Evolutionary conservation across 345 rosid species (phyloP).

Genomic region (Brassica juncea): DNA sequence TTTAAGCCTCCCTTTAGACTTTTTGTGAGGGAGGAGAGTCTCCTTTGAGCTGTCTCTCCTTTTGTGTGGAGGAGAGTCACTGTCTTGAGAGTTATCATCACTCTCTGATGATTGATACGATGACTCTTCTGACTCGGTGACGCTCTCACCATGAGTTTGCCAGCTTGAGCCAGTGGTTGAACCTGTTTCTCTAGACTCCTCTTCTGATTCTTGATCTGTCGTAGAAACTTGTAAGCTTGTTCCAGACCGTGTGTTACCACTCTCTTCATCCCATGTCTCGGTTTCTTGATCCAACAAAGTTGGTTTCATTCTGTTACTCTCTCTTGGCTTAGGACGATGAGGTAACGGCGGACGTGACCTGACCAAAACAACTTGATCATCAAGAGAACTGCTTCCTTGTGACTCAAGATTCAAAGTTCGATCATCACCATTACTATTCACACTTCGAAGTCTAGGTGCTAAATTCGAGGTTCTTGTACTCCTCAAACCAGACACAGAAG

Average conservation of each 20-base stretch:
- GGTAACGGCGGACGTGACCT: constrained; percentile 22
- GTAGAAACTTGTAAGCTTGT: constrained; percentile 27
- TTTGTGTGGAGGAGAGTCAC: neutral
- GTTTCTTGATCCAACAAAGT: constrained; percentile 34
- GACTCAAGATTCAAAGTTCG: neutral
- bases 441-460: neutral
- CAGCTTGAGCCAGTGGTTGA: constrained; percentile 38
- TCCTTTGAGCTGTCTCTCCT: neutral
- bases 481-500: constrained; percentile 11
- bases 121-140: constrained; percentile 26
- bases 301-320: constrained; percentile 33
- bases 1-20: neutral
- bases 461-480: neutral
- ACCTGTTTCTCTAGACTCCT: neutral
- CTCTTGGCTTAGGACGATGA: constrained; percentile 15
- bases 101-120: constrained; percentile 25
- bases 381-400: constrained; percentile 3
- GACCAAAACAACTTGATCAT: constrained; percentile 10
- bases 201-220: constrained; percentile 23
- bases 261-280: constrained; percentile 2
- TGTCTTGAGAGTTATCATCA: neutral
- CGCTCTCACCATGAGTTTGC: constrained; percentile 33
- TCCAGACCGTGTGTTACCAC: constrained; percentile 5
- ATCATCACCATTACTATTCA: constrained; percentile 6
- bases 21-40: too few relatives aligned